Evolutionary conservation across 768 basidiomycete genomes (phyloP).

Genomic region (Mrakia hoshinonis): DNA sequence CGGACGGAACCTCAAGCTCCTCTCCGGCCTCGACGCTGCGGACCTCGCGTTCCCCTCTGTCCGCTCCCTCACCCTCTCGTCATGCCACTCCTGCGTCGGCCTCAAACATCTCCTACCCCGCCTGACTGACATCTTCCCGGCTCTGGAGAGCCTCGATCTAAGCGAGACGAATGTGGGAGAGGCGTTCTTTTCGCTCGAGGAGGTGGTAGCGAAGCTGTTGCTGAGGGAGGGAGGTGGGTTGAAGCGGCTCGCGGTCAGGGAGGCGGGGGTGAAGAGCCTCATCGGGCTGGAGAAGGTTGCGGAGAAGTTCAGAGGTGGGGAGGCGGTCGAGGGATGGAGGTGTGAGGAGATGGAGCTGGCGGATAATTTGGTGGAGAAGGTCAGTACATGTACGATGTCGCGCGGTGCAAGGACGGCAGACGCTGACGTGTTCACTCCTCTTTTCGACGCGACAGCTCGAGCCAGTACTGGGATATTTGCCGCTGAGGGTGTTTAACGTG

Average conservation of each 20-base stretch:
- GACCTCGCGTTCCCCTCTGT: slow-evolving; percentile 4
- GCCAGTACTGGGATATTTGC: slow-evolving; percentile 29
- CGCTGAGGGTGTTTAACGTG: slow-evolving; percentile 28
- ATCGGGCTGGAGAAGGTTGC: slow-evolving; percentile 15
- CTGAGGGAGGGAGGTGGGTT: slow-evolving; percentile 2
- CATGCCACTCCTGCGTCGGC: not conserved
- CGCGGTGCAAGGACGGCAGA: not conserved
- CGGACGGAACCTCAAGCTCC: slow-evolving; percentile 4
- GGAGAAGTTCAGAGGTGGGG: not conserved
- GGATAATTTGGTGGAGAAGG: slow-evolving; percentile 24
- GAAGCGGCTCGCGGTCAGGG: slow-evolving; percentile 14
- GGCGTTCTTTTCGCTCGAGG: not conserved
- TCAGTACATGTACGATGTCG: not conserved
- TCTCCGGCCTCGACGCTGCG: not conserved
- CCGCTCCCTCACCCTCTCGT: slow-evolving; percentile 2
- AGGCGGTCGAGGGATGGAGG: slow-evolving; percentile 14
- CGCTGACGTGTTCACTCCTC: not conserved
- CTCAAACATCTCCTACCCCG: not conserved
- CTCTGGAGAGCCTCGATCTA: slow-evolving; percentile 15
- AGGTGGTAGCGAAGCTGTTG: not conserved
- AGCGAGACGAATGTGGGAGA: slow-evolving; percentile 15
- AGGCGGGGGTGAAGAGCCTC: slow-evolving; percentile 4
- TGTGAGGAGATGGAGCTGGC: slow-evolving; percentile 26
- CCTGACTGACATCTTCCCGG: slow-evolving; percentile 1
- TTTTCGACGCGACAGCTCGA: slow-evolving; percentile 13